A percentile compares a stretch with the other conserved stretches of the same genome.
Conservation (phyloP, 2,329 filamentous ascomycete species). For the Trichoderma afroharzianum region DNA sequence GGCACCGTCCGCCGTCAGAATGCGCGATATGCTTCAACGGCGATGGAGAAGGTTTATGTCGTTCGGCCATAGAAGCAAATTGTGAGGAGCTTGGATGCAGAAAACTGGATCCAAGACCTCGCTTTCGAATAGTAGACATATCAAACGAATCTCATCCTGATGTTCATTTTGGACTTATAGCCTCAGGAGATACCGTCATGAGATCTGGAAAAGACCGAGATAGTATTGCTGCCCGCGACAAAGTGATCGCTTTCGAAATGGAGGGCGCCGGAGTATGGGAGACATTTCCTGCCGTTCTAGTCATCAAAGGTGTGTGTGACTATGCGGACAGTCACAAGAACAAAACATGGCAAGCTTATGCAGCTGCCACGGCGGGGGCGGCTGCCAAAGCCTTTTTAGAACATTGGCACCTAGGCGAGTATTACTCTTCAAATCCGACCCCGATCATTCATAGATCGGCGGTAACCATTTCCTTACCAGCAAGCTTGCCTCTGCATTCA, state of each 20-base stretch:
- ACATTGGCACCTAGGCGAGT: neutral
- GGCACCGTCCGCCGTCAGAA: neutral
- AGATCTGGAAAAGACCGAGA: conserved; percentile 36
- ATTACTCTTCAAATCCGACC: neutral
- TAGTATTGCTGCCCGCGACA: conserved; percentile 21
- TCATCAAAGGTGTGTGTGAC: conserved; percentile 12
- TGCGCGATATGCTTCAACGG: accelerated
- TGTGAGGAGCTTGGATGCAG: neutral
- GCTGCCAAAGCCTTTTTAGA: neutral
- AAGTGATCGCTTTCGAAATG: conserved; percentile 28
- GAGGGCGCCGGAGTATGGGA: conserved; percentile 29
- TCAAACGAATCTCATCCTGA: accelerated
- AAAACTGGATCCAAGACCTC: neutral
- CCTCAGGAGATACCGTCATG: conserved; percentile 35
- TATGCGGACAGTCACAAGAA: neutral
- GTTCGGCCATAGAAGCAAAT: neutral
- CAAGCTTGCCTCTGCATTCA: neutral
- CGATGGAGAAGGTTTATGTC: neutral
- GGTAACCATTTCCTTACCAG: accelerated
- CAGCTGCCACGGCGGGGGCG: neutral
- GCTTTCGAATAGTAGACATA: accelerated
- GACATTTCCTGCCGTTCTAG: conserved; percentile 27
- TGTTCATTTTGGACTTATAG: neutral
- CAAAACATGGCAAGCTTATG: neutral
- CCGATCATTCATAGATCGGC: neutral